A percentile compares a stretch with the other conserved stretches of the same genome.
These are phyloP conservation scores for Hypoxylon lenormandii DNA, from an alignment of 495 filamentous ascomycete species.

Conservation along the genomic window DNA sequence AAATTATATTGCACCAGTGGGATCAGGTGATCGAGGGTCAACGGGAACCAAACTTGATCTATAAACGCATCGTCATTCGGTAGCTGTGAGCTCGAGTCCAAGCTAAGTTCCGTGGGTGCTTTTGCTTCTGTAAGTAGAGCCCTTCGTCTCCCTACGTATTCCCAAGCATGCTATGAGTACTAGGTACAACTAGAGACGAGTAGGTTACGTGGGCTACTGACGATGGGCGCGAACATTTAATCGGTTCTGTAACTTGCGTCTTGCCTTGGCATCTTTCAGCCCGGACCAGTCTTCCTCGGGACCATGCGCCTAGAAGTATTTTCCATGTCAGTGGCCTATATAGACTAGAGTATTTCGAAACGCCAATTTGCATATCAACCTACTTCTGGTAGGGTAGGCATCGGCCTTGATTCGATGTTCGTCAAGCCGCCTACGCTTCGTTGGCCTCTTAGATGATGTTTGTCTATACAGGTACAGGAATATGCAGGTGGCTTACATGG, in stretches of 20 bases:
- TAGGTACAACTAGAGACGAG: neutral
- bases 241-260: constrained; percentile 51
- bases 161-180: constrained; percentile 4
- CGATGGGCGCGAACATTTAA: constrained; percentile 49
- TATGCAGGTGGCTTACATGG: neutral
- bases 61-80: neutral
- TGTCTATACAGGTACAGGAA: neutral
- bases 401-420: neutral
- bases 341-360: neutral
- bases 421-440: neutral
- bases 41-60: constrained; percentile 39
- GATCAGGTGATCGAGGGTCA: constrained; percentile 52
- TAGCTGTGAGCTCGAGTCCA: neutral
- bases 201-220: constrained; percentile 20
- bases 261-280: constrained; percentile 38
- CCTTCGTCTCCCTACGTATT: constrained; percentile 29
- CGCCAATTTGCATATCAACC: constrained; percentile 1
- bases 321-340: constrained; percentile 5
- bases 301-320: constrained; percentile 28
- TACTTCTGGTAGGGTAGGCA: constrained; percentile 33
- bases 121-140: constrained; percentile 3
- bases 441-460: neutral
- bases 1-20: constrained; percentile 55
- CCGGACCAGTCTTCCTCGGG: constrained; percentile 53
- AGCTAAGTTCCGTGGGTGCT: neutral